Evolutionary conservation across 306 rosid species (phyloP).

Genomic region (Rosa lucieae): DNA sequence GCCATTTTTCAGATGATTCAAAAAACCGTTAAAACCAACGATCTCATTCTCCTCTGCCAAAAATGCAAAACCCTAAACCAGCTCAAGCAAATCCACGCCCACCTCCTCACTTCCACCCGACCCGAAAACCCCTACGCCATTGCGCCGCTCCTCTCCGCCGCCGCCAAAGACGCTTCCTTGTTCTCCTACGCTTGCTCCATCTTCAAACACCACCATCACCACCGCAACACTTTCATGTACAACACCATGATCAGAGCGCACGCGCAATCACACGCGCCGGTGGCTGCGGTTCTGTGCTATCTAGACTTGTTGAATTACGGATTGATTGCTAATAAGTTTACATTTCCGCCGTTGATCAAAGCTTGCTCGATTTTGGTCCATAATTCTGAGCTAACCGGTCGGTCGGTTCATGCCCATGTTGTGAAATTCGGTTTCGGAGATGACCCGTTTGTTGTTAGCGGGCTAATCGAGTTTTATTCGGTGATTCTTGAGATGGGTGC

Average conservation of each 20-base stretch:
- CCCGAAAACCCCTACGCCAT: slow-evolving; percentile 44
- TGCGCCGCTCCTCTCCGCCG: slow-evolving; percentile 56
- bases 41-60: slow-evolving; percentile 32
- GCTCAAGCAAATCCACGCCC: slow-evolving; percentile 77
- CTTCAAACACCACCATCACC: slow-evolving; percentile 40
- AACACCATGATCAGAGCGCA: slow-evolving; percentile 68
- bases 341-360: slow-evolving; percentile 76
- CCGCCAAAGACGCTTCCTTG: slow-evolving; percentile 39
- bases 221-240: slow-evolving; percentile 64
- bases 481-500: slow-evolving; percentile 24
- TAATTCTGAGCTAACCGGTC: slow-evolving; percentile 31
- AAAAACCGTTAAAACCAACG: slow-evolving; percentile 22
- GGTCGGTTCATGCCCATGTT: slow-evolving; percentile 65
- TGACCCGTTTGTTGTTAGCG: slow-evolving; percentile 60
- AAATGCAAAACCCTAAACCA: slow-evolving; percentile 56
- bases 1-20: slow-evolving; percentile 39
- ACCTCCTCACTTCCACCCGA: slow-evolving; percentile 51
- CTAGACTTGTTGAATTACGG: slow-evolving; percentile 50
- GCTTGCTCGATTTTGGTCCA: slow-evolving; percentile 44
- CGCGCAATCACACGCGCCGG: slow-evolving; percentile 44
- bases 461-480: slow-evolving; percentile 59
- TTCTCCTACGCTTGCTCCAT: slow-evolving; percentile 56
- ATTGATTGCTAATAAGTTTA: slow-evolving; percentile 61
- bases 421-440: slow-evolving; percentile 44
- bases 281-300: slow-evolving; percentile 49